Conservation (phyloP, 2,329 filamentous ascomycete species). For the Colletotrichum noveboracense region DNA sequence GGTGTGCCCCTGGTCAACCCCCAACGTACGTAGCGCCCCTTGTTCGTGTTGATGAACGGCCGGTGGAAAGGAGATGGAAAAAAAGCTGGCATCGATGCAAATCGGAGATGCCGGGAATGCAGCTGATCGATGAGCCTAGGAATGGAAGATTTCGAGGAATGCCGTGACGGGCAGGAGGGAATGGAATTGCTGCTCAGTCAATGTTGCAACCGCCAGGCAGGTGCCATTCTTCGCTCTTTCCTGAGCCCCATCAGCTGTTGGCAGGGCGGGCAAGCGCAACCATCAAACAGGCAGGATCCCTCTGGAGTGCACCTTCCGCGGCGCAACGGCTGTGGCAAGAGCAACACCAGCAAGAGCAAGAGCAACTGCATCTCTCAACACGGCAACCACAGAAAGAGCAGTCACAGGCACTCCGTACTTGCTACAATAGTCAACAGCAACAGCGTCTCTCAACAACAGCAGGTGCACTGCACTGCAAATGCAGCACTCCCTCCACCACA, state of each 20-base stretch:
- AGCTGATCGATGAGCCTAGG: not conserved
- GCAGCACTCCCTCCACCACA: not conserved
- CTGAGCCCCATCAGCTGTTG: not conserved
- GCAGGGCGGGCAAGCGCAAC: not conserved
- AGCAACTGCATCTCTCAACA: not conserved
- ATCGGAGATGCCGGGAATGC: not conserved
- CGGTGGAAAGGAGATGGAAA: not conserved
- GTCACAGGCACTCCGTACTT: not conserved
- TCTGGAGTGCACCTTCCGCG: not conserved
- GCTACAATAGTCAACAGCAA: not conserved
- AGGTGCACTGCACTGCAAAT: not conserved
- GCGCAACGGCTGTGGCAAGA: not conserved
- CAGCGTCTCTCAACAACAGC: not conserved
- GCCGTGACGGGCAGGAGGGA: not conserved
- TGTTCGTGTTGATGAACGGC: not conserved
- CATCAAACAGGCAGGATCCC: not conserved
- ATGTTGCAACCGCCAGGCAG: not conserved
- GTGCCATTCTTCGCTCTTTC: not conserved
- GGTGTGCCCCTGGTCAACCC: not conserved
- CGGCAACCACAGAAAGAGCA: not conserved
- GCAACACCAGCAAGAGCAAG: not conserved
- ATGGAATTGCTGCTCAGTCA: not conserved
- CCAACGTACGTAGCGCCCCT: not conserved
- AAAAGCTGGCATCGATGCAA: not conserved
- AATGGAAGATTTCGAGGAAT: not conserved